Base-by-base conservation (phyloP, 2,329 filamentous ascomycete species). In the Lecanicillium sp. region DNA sequence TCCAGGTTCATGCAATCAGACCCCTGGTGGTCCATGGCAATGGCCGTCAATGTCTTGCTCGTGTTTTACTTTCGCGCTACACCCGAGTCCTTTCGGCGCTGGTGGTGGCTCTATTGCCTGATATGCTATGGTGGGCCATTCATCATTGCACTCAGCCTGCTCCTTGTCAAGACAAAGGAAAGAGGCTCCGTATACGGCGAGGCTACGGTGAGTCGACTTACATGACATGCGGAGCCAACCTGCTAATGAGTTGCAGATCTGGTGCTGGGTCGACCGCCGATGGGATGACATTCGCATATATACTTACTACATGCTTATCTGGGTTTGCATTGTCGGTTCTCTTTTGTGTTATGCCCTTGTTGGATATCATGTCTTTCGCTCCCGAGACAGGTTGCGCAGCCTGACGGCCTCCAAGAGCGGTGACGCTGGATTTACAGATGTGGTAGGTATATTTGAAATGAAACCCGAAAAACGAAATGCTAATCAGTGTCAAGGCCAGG, bases 31-130 rank as follows among this genome's bases (percentile, higher is more conserved):
- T 84, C 83, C 0, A 74, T 88, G 39, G 82, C 82, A 46, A 90
- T 92, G 85, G 84, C 85, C 3, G 69, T 82, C 53, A 92, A 90
- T 52, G 85, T 90, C 45, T 85, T 83, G 50, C 70, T 89, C 37
- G 74, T 79, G 42, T 79, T 79, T 55, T 79, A 77, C 58, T 71
- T 71, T 47, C 66, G 71, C n/a, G 68, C 70, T 34, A 75, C 67
- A 33, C 73, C 74, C 1, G 81, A 80, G 7, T 79, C 83, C 37
- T 87, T 88, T 52, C 71, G 74, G n/a, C 72, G 73, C 33, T 84
- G 84, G 56, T 74, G 81, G 51, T 85, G 81, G 71, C 69, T 79
- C 35, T 90, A 90, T 55, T 70, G 80, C 28, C 37, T 79, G 2
- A 61, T 79, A 33, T 87, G 83, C 56, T 92, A 88, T 42, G 84